A percentile compares a stretch with the other conserved stretches of the same genome.
Conservation (phyloP, 139 green algal species). For the Deuterostichococcus epilithicus region DNA sequence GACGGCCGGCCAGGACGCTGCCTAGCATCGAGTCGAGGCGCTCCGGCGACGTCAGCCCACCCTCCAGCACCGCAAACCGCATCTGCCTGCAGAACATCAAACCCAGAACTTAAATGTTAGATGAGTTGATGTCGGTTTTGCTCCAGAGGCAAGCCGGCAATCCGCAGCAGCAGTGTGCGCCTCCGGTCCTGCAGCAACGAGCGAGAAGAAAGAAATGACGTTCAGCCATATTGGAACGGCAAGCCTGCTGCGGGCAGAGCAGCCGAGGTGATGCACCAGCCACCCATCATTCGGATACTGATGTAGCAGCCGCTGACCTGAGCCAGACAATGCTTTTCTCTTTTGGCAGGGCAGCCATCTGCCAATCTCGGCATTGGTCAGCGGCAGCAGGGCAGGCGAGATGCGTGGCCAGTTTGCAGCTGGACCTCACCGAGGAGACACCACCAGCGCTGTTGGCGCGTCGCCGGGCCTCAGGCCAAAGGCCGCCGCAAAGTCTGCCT, state of each 20-base stretch:
- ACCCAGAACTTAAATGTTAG: not conserved
- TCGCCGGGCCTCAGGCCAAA: not conserved
- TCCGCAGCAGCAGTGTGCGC: too few relatives aligned
- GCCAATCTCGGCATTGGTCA: too few relatives aligned
- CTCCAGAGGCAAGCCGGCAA: too few relatives aligned
- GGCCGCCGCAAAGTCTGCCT: constrained; percentile 7
- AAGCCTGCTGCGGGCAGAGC: constrained; percentile 8
- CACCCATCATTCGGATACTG: too few relatives aligned
- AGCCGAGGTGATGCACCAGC: not conserved
- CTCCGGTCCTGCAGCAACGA: too few relatives aligned
- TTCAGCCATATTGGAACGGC: too few relatives aligned
- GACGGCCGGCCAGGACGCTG: not conserved
- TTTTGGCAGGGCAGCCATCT: too few relatives aligned
- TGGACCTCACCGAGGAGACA: not conserved
- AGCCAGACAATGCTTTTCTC: too few relatives aligned
- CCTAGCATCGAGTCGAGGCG: constrained; percentile 2
- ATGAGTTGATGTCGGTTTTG: not conserved
- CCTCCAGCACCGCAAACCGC: not conserved
- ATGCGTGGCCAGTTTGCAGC: too few relatives aligned
- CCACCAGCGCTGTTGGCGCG: not conserved
- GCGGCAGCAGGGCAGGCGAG: not conserved
- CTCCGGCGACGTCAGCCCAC: not conserved
- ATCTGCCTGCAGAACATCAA: not conserved
- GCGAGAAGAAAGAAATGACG: too few relatives aligned
- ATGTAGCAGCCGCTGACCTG: too few relatives aligned